Evolutionary conservation across 345 rosid species (phyloP).

Genomic region (Rhodamnia rubescens): DNA sequence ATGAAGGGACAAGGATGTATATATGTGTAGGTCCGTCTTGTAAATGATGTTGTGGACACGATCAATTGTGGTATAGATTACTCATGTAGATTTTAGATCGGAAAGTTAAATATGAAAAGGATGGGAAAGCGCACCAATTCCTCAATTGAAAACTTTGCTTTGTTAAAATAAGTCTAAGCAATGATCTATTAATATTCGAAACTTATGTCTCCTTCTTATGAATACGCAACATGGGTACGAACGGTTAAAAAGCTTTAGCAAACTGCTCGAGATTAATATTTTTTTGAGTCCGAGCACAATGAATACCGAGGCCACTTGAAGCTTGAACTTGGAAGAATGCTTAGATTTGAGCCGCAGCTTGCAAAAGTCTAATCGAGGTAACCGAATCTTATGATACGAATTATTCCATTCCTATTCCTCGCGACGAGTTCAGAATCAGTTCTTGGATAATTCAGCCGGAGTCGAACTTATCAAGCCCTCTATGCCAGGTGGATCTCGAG

Average conservation of each 20-base stretch:
- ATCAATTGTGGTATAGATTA: not conserved
- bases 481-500: not conserved
- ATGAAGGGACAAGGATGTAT: not conserved
- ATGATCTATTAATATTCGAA: not conserved
- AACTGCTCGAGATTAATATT: not conserved
- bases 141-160: not conserved
- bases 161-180: not conserved
- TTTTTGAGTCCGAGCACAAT: not conserved
- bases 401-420: not conserved
- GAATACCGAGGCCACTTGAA: no score
- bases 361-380: no score
- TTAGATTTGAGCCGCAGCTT: not conserved
- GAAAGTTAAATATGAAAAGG: not conserved
- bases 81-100: fast-evolving
- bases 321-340: not conserved
- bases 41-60: not conserved
- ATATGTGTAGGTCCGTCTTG: not conserved
- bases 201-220: not conserved
- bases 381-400: no score
- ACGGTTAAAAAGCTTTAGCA: fast-evolving
- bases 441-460: no score
- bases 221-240: not conserved
- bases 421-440: not conserved
- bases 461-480: not conserved
- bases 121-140: not conserved